Conservation (phyloP, 2,329 filamentous ascomycete species). For the Fusarium euwallaceae region DNA sequence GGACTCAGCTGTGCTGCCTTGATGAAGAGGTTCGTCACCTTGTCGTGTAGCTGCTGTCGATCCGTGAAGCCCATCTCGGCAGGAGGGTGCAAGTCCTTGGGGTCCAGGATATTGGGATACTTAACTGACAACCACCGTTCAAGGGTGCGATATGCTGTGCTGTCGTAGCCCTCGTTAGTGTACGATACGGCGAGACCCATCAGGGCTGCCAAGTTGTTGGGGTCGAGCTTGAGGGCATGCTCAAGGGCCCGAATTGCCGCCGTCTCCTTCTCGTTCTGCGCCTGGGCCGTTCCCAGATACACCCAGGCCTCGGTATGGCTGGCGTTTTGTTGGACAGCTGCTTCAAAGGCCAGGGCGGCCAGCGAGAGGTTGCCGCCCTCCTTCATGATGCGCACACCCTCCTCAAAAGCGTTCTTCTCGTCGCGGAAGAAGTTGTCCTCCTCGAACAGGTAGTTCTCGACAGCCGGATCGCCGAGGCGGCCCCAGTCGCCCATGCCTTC, state of each 20-base stretch:
- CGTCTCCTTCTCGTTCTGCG: conserved; percentile 98
- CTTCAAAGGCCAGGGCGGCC: conserved; percentile 94
- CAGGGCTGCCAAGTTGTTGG: conserved; percentile 86
- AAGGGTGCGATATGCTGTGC: conserved; percentile 93
- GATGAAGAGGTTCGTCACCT: conserved; percentile 92
- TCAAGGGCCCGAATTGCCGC: conserved; percentile 95
- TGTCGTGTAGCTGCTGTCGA: conserved; percentile 87
- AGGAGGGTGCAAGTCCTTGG: conserved; percentile 77
- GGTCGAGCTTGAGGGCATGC: conserved; percentile 88
- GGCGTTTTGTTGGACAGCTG: conserved; percentile 90
- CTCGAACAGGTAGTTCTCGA: conserved; percentile 95
- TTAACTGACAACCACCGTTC: conserved; percentile 98
- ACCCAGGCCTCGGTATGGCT: conserved; percentile 94
- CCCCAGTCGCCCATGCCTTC: conserved; percentile 75
- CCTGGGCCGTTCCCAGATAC: conserved; percentile 89
- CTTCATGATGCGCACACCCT: conserved; percentile 92
- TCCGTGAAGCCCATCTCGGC: conserved; percentile 96
- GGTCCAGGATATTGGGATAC: conserved; percentile 86
- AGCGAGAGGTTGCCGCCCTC: conserved; percentile 95
- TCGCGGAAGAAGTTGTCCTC: conserved; percentile 91
- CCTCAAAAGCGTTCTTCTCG: conserved; percentile 87
- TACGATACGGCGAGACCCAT: conserved; percentile 98
- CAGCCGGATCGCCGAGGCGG: conserved; percentile 77
- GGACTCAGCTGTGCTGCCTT: conserved; percentile 92
- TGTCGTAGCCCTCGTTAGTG: conserved; percentile 98